Base-by-base conservation (phyloP, 148 eudicot genomes). In the Vaccinium vitisidaea region DNA sequence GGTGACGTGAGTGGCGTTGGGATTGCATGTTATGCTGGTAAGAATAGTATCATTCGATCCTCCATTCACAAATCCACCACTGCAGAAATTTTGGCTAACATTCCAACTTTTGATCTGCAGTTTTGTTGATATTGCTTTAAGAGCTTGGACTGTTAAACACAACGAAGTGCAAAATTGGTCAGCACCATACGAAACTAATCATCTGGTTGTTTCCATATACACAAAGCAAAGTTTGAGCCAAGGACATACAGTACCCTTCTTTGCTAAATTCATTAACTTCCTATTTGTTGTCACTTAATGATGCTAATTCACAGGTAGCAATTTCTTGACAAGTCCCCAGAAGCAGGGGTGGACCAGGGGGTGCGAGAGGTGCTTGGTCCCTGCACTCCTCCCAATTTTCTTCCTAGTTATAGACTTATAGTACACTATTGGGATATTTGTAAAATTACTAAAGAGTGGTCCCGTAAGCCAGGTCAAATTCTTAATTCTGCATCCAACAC, bases 21-120 rank as follows among this genome's bases (percentile, higher is more conserved):
- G 90, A 83, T 92, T 77, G 85, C 98, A 95, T 50, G 90, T 89
- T 18, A 95, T 88, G 14, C 86, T 85, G 90, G 94, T 92, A 19
- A 87, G 4, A 65, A 86, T 76, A 2, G 5, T 4, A 43, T 43
- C 6, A 43, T 5, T 5, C 46, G 0, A 43, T 43, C 5, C 49
- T 16, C 0, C 50, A 85, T 91, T 85, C 76, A 88, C 85, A 46
- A 86, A 89, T 59, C 53, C 74, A 19, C 55, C 75, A 43, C 10
- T 82, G 89, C 98, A 95, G 74, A 94, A 90, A 53, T 67, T 83
- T 85, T 63, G 86, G 76, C 80, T 87, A 61, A 91, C 77, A 25
- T 61, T 87, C 98, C 94, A 91, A 18, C 87, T 18, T 55, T 4
- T 75, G 75, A 85, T 91, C 73, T 85, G 85, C 84, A 95, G 89